Evolutionary conservation across 306 rosid genomes (phyloP), one percentile per base, ranked within the genome.

Genomic region (Vachellia pachyceras): DNA sequence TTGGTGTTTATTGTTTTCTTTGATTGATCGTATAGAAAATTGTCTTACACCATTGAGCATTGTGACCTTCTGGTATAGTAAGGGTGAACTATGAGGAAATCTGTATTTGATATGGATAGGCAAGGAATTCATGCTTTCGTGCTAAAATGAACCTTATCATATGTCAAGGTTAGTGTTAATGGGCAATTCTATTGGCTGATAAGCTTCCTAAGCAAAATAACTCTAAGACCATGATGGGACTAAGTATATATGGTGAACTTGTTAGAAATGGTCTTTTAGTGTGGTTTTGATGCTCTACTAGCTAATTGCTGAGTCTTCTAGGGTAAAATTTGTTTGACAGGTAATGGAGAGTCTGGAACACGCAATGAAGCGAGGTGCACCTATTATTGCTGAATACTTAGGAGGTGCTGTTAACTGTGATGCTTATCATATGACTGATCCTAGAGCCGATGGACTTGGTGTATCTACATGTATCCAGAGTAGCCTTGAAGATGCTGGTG

Each of bases 391-490:
- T 2, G 99, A 96, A 82, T 96, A 96, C 84, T 84, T 96, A 88
- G 99, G 99, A 76, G 99, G 98, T 81, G 97, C 97, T 82, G 91
- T 96, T 68, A 96, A 93, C 68, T 96, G 99, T 89, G 99, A 96
- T 83, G 99, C 99, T 55, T 78, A 96, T 84, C 99, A 96, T 81
- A 96, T 96, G 98, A 93, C 99, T 69, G 99, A 96, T 82, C 99
- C 99, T 44, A 92, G 99, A 90, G 89, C 94, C 25, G 99, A 96
- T 81, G 99, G 99, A 55, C 97, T 96, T 69, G 98, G 99, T 80
- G 99, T 96, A 52, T 96, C 99, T 65, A 78, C 99, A 39, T 96
- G 99, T 90, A 96, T 96, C 69, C 83, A 87, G 88, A 90, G 94
- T 86, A 88, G 92, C 79, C 99, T 96, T 80, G 97, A 92, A 86